phyloP scores from a whole-genome alignment of 2,329 filamentous ascomycete species.

The Beauveria sp. region DNA sequence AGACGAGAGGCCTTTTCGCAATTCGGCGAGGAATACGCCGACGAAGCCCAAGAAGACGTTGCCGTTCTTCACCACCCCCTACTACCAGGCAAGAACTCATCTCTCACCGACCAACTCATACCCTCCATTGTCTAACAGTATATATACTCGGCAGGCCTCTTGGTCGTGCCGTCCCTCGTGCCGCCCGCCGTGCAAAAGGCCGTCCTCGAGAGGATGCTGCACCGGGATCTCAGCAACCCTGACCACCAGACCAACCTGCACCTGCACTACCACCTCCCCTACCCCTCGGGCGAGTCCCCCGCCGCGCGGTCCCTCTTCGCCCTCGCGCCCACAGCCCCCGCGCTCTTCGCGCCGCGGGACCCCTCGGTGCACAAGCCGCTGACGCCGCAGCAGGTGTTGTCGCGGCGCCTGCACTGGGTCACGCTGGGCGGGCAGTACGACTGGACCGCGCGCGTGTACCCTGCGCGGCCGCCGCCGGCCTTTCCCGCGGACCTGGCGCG shows the following conservation, averaged over 20 bases:
- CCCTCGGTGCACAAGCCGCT: conserved; percentile 67
- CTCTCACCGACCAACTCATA: not conserved
- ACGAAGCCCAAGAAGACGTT: conserved; percentile 29
- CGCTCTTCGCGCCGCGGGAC: conserved; percentile 59
- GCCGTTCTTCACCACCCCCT: conserved; percentile 57
- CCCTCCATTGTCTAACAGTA: no score
- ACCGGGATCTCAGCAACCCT: conserved; percentile 66
- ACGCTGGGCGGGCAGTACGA: conserved; percentile 95
- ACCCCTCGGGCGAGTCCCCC: conserved; percentile 29
- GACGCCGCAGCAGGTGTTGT: conserved; percentile 60
- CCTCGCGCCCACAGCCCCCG: conserved; percentile 40
- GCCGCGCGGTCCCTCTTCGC: conserved; percentile 45
- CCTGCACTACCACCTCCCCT: conserved; percentile 66
- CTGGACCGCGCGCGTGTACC: conserved; percentile 85
- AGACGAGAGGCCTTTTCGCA: conserved; percentile 36
- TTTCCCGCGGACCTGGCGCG: conserved; percentile 69
- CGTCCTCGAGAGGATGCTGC: conserved; percentile 67
- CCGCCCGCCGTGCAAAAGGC: conserved; percentile 59
- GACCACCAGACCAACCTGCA: conserved; percentile 85
- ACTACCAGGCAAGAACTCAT: conserved; percentile 54
- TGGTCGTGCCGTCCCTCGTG: conserved; percentile 68
- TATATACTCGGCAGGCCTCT: conserved; percentile 52
- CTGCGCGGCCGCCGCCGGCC: conserved; percentile 51
- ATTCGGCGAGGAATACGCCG: conserved; percentile 27
- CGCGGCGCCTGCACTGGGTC: conserved; percentile 82